Evolutionary conservation across 257 asterid genomes (phyloP).

Genomic region (Eustoma russellianum): DNA sequence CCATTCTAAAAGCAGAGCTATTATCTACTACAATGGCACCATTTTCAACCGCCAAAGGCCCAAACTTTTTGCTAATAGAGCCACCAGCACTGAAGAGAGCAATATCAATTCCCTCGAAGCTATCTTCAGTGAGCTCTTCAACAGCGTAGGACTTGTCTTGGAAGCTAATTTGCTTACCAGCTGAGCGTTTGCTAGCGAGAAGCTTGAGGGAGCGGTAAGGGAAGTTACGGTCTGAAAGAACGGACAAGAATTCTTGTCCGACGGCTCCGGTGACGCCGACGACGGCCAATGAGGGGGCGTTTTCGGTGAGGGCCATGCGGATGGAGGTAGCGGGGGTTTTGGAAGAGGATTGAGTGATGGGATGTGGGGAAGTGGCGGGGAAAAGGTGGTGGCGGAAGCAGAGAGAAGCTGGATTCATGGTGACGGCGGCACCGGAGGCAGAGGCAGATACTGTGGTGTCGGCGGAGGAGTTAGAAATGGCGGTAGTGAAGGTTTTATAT

Average conservation of each 20-base stretch:
- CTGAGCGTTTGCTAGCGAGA: constrained; percentile 83
- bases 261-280: constrained; percentile 97
- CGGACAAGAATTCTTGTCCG: constrained; percentile 91
- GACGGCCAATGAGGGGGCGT: constrained; percentile 81
- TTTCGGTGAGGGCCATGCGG: constrained; percentile 73
- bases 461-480: constrained; percentile 4
- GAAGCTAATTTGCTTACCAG: constrained; percentile 45
- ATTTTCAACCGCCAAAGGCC: constrained; percentile 64
- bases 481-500: constrained; percentile 4
- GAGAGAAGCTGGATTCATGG: constrained; percentile 39
- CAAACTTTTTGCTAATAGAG: constrained; percentile 77
- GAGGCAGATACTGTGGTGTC: not conserved
- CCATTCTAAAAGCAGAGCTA: constrained; percentile 97
- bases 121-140: constrained; percentile 52
- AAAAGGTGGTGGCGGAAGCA: constrained; percentile 32
- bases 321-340: constrained; percentile 25
- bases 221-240: constrained; percentile 65
- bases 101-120: constrained; percentile 67
- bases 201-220: constrained; percentile 83
- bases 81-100: constrained; percentile 95
- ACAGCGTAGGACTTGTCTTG: constrained; percentile 41
- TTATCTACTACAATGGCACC: constrained; percentile 89
- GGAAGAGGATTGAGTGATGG: constrained; percentile 20
- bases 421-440: constrained; percentile 21
- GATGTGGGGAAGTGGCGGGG: constrained; percentile 8